These are phyloP conservation scores for Colletotrichum somersetense DNA, from an alignment of 2,329 filamentous ascomycete genomes.

Conservation along the genomic window DNA sequence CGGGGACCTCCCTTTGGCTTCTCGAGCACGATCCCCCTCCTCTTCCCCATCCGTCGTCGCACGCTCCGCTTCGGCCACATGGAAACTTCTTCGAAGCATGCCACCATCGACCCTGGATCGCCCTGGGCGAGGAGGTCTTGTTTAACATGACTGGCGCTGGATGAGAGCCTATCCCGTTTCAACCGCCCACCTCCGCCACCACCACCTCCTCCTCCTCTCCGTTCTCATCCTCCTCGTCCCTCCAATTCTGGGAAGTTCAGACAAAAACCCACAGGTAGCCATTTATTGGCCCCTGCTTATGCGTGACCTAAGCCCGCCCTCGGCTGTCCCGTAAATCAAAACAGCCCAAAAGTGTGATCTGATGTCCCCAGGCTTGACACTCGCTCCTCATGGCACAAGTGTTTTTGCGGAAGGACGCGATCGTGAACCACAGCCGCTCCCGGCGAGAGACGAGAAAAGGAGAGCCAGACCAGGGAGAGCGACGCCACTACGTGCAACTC, in stretches of 20 bases:
- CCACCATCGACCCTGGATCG: no score
- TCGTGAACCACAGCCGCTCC: neutral
- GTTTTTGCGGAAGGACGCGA: neutral
- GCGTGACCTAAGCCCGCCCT: neutral
- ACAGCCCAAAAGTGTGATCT: neutral
- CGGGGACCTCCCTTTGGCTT: no score
- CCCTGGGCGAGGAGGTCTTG: neutral
- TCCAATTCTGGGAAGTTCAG: neutral
- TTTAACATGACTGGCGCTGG: neutral
- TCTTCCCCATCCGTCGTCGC: neutral
- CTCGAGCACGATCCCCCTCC: neutral
- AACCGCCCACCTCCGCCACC: neutral
- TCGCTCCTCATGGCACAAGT: neutral
- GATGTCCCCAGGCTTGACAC: neutral
- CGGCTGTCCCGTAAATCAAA: neutral
- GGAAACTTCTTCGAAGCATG: neutral
- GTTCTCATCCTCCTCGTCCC: neutral
- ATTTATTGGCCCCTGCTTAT: neutral
- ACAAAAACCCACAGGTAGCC: neutral
- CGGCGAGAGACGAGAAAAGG: neutral
- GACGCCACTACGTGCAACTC: neutral
- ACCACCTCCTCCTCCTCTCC: no score
- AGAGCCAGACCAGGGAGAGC: neutral
- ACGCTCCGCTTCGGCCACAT: neutral
- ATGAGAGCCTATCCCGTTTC: neutral